These are phyloP conservation scores for Larix kaempferi DNA, from an alignment of 75 land plant genomes.

Conservation along the genomic window DNA sequence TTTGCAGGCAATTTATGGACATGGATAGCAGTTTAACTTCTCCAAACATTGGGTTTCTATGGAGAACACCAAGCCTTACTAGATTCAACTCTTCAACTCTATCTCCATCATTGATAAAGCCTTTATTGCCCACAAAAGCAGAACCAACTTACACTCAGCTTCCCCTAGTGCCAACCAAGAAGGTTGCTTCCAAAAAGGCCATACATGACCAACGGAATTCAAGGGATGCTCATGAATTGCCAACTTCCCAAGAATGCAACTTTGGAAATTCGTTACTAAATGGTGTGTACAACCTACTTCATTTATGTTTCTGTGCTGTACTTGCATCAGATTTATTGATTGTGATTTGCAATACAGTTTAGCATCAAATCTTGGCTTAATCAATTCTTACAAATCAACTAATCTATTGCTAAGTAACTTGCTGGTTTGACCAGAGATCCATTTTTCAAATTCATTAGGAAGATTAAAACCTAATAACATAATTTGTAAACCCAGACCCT, in stretches of 20 bases:
- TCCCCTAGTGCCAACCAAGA: slow-evolving; percentile 28
- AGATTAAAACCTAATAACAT: no score
- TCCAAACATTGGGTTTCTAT: slow-evolving; percentile 57
- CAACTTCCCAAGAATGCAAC: slow-evolving; percentile 26
- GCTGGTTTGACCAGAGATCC: no score
- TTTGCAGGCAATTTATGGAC: slow-evolving; percentile 78
- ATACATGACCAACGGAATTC: slow-evolving; percentile 14
- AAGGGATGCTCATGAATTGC: slow-evolving; percentile 21
- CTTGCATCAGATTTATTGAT: not conserved
- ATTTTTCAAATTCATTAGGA: no score
- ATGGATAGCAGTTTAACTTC: slow-evolving; percentile 62
- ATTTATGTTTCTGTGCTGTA: not conserved
- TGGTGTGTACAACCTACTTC: slow-evolving; percentile 27
- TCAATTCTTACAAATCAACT: no score
- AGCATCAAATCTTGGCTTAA: no score
- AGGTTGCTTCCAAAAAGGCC: slow-evolving; percentile 12
- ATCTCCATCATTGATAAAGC: slow-evolving; percentile 33
- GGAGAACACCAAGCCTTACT: slow-evolving; percentile 41
- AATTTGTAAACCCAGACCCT: no score
- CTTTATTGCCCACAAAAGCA: slow-evolving; percentile 32
- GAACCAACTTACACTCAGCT: slow-evolving; percentile 25
- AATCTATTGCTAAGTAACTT: no score
- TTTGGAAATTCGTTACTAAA: slow-evolving; percentile 43
- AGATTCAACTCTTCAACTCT: slow-evolving; percentile 53
- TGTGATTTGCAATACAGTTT: no score